Conservation (phyloP, 73 alveolate genomes). For the Chromera velia region DNA sequence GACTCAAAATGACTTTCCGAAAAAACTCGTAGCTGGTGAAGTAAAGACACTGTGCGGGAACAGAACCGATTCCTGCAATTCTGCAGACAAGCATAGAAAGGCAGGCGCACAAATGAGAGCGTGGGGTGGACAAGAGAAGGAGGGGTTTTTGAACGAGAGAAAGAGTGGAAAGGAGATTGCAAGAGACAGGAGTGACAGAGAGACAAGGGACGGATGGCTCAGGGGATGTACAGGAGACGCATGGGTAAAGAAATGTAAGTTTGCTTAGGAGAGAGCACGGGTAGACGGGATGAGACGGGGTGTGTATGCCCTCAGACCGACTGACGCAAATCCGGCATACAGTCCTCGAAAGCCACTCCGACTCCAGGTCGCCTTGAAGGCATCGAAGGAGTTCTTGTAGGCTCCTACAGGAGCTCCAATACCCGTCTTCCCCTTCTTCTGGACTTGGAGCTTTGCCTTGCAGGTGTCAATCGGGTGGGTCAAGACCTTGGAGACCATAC, state of each 20-base stretch:
- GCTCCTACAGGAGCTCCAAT: background rate
- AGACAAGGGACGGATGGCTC: too few relatives aligned
- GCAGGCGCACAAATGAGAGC: background rate
- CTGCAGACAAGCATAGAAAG: conserved; percentile 25
- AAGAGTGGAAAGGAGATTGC: too few relatives aligned
- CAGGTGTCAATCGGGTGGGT: conserved; percentile 68
- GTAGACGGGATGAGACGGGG: too few relatives aligned
- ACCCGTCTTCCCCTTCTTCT: background rate
- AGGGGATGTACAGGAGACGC: too few relatives aligned
- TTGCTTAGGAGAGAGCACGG: too few relatives aligned
- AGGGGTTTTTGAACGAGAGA: too few relatives aligned
- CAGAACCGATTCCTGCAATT: conserved; percentile 46
- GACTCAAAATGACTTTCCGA: conserved; percentile 30
- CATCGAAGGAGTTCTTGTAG: background rate
- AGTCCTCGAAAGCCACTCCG: conserved; percentile 55
- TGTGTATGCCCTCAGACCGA: too few relatives aligned
- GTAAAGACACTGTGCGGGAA: conserved; percentile 66
- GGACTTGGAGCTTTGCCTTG: conserved; percentile 64
- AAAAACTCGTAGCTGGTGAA: conserved; percentile 60
- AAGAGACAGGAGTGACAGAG: too few relatives aligned
- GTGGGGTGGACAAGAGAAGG: too few relatives aligned
- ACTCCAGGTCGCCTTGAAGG: conserved; percentile 5
- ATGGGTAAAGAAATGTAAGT: too few relatives aligned
- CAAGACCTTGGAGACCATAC: conserved; percentile 42
- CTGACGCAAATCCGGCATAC: conserved; percentile 54